Base-by-base conservation (phyloP, 345 rosid genomes). In the Murraya koenigii region DNA sequence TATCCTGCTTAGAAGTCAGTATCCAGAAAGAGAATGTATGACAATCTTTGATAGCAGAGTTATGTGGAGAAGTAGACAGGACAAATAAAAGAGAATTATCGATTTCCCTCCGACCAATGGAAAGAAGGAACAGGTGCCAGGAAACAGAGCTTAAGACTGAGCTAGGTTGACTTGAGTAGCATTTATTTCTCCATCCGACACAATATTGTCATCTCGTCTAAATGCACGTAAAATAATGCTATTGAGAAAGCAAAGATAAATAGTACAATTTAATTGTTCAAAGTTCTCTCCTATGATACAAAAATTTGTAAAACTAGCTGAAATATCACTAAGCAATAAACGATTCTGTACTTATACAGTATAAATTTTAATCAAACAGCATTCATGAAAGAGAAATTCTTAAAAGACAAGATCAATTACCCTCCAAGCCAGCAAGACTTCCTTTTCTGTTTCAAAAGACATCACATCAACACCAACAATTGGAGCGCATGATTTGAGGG, bases 391-490 rank as follows among this genome's bases (percentile, higher is more conserved):
- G 73, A 66, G 9, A 78, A 25, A 74, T 44, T 38, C 52, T 28
- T 11, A 39, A 49, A 77, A 78, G 75, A 59, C 56, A 60, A 86
- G 76, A 78, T 19, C 20, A 79, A 74, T 92, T 92, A 96, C 98
- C 99, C 90, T 88, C 99, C 99, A 96, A 83, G 99, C 97, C 75
- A 96, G 86, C 75, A 96, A 86, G 79, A 94, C 94, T 80, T 96
- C 93, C 88, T 88, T 91, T 81, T 96, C 99, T 20, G 90, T 87
- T 66, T 88, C 93, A 84, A 96, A 96, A 82, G 98, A 89, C 92
- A 92, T 94, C 77, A 94, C 97, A 84, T 96, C 94, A 64, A 88
- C 97, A 69, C 99, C 98, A 87, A 92, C 94, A 8, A 96, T 96
- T 25, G 98, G 87, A 78, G 98, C 84, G 82, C 97, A 96, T 75